Conservation (phyloP, 495 filamentous ascomycete genomes). For the Annulohypoxylon moriforme region DNA sequence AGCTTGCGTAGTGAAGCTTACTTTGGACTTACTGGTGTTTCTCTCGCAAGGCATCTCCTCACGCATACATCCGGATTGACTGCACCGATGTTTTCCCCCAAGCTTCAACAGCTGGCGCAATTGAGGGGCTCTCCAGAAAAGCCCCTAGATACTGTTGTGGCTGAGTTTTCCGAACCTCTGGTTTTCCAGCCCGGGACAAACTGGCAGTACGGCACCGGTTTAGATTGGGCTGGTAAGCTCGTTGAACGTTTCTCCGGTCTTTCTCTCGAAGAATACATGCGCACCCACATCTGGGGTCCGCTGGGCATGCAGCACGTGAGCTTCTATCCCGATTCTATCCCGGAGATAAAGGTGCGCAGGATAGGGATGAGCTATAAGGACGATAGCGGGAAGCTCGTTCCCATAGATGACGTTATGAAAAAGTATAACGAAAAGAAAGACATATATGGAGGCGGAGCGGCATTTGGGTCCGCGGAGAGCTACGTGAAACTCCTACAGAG, state of each 20-base stretch:
- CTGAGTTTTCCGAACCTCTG: conserved; percentile 51
- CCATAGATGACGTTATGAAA: conserved; percentile 32
- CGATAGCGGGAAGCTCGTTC: conserved; percentile 32
- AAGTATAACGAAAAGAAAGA: conserved; percentile 32
- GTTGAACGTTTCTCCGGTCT: conserved; percentile 44
- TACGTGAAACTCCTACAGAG: conserved; percentile 49
- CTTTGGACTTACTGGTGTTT: conserved; percentile 34
- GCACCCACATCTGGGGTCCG: conserved; percentile 36
- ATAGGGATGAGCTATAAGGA: conserved; percentile 32
- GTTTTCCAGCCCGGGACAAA: conserved; percentile 49
- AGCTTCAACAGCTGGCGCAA: conserved; percentile 34
- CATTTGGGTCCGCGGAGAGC: conserved; percentile 34
- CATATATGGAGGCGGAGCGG: conserved; percentile 47
- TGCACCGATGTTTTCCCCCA: conserved; percentile 26
- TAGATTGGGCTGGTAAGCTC: conserved; percentile 51
- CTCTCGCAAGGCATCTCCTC: conserved; percentile 35
- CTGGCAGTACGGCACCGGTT: conserved; percentile 48
- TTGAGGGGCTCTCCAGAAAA: conserved; percentile 36
- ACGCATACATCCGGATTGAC: conserved; percentile 40
- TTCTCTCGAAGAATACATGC: conserved; percentile 48
- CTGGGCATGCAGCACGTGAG: conserved; percentile 44
- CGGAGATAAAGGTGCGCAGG: conserved; percentile 47
- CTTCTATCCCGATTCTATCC: conserved; percentile 45
- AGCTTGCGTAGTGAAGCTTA: not conserved
- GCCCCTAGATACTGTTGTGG: conserved; percentile 37